Evolutionary conservation across 495 filamentous ascomycete species (phyloP).

Genomic region (Bacidia gigantensis): DNA sequence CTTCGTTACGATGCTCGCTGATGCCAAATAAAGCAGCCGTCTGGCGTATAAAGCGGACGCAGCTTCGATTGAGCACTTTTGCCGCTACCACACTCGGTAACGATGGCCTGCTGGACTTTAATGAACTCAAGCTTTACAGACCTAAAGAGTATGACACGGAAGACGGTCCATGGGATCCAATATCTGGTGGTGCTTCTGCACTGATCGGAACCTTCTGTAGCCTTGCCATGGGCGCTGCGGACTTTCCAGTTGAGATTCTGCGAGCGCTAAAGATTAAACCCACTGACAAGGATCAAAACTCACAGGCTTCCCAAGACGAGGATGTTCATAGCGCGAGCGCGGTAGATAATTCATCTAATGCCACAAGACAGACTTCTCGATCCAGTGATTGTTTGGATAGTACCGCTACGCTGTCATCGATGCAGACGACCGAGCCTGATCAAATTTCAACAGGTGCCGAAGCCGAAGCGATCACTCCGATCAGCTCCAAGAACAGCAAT

Average conservation of each 20-base stretch:
- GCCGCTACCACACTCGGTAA: conserved; percentile 52
- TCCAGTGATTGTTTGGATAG: background rate
- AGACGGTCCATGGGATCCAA: conserved; percentile 56
- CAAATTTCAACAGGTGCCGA: background rate
- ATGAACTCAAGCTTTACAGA: conserved; percentile 57
- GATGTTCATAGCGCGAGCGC: background rate
- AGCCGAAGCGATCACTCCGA: background rate
- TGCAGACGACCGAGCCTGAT: background rate
- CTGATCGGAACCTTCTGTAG: conserved; percentile 60
- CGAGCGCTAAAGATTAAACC: conserved; percentile 36
- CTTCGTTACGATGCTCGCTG: conserved; percentile 48
- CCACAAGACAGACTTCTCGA: background rate
- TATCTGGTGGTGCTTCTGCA: conserved; percentile 57
- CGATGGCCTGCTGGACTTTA: conserved; percentile 45
- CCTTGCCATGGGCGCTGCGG: conserved; percentile 68
- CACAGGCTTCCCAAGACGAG: conserved; percentile 1
- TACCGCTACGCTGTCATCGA: background rate
- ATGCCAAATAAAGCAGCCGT: conserved; percentile 51
- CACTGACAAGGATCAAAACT: conserved; percentile 3
- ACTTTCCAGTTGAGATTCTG: conserved; percentile 60
- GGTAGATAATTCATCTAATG: conserved; percentile 5
- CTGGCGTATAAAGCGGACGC: conserved; percentile 53
- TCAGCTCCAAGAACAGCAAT: background rate
- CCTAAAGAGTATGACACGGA: conserved; percentile 56
- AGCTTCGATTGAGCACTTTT: conserved; percentile 51